A percentile compares a stretch with the other conserved stretches of the same genome.
phyloP scores from a whole-genome alignment of 768 basidiomycete genomes.

The Mycena epipterygia region DNA sequence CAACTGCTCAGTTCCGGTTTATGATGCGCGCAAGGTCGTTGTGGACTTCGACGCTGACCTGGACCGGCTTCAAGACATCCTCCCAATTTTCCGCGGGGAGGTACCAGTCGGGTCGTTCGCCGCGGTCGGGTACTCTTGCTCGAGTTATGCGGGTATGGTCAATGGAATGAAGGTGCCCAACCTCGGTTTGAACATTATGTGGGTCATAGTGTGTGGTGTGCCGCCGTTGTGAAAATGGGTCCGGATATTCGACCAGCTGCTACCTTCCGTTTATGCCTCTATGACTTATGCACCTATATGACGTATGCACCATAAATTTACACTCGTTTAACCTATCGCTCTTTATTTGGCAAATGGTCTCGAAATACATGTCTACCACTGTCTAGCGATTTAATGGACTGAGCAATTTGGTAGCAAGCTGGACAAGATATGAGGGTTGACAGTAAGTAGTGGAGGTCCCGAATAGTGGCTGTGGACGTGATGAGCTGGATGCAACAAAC shows the following conservation, averaged over 20 bases:
- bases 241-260: neutral
- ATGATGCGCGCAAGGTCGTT: neutral
- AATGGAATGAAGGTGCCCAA: neutral
- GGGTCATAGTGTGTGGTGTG: neutral
- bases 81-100: neutral
- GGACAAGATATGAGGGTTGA: too few relatives aligned
- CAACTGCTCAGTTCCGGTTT: conserved; percentile 2
- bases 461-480: too few relatives aligned
- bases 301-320: too few relatives aligned
- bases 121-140: neutral
- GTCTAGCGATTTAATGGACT: too few relatives aligned
- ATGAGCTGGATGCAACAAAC: too few relatives aligned
- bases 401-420: too few relatives aligned
- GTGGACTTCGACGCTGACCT: neutral
- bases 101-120: neutral
- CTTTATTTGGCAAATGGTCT: too few relatives aligned
- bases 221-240: too few relatives aligned
- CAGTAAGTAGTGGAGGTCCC: too few relatives aligned
- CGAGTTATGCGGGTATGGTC: neutral
- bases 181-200: neutral
- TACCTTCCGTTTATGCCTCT: neutral
- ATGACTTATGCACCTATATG: neutral
- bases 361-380: too few relatives aligned
- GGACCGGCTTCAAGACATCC: neutral
- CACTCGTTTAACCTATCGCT: too few relatives aligned